Percentiles rank a stretch among this genome's conserved stretches.
Conservation (phyloP, 768 basidiomycete genomes). For the Trametes elegans region DNA sequence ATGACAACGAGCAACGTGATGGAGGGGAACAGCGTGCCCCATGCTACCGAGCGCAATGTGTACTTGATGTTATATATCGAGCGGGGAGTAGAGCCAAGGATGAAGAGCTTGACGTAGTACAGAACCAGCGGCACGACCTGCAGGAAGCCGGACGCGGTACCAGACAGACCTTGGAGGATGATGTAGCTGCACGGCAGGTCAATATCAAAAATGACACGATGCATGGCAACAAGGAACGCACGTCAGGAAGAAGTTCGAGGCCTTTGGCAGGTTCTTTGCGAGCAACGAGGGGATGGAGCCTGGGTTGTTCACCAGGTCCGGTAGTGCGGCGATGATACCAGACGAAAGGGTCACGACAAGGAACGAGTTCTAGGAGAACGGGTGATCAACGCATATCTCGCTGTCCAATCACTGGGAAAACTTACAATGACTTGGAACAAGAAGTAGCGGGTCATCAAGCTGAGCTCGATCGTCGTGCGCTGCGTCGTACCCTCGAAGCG, state of each 20-base stretch:
- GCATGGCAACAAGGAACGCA: constrained; percentile 32
- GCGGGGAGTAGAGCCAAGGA: constrained; percentile 88
- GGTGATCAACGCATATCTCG: neutral
- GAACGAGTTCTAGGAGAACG: constrained; percentile 81
- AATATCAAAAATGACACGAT: neutral
- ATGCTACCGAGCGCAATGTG: constrained; percentile 54
- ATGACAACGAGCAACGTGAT: constrained; percentile 83
- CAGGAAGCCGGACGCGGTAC: constrained; percentile 77
- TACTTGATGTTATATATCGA: constrained; percentile 85
- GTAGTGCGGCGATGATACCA: constrained; percentile 76
- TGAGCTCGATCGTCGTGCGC: constrained; percentile 78
- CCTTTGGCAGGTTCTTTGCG: constrained; percentile 74
- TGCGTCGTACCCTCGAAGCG: constrained; percentile 90
- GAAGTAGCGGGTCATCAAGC: constrained; percentile 90
- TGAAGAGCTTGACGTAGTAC: constrained; percentile 88
- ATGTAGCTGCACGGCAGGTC: constrained; percentile 51
- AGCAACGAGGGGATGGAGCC: constrained; percentile 65
- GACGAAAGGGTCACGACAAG: constrained; percentile 83
- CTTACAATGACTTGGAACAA: constrained; percentile 88
- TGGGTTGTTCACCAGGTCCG: constrained; percentile 63
- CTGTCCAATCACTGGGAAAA: neutral
- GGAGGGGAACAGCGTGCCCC: constrained; percentile 78
- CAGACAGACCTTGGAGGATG: constrained; percentile 77
- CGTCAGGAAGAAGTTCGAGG: constrained; percentile 91
- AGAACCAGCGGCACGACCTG: constrained; percentile 70